Conservation (phyloP, 2,329 filamentous ascomycete species). For the Colletotrichum phormii region DNA sequence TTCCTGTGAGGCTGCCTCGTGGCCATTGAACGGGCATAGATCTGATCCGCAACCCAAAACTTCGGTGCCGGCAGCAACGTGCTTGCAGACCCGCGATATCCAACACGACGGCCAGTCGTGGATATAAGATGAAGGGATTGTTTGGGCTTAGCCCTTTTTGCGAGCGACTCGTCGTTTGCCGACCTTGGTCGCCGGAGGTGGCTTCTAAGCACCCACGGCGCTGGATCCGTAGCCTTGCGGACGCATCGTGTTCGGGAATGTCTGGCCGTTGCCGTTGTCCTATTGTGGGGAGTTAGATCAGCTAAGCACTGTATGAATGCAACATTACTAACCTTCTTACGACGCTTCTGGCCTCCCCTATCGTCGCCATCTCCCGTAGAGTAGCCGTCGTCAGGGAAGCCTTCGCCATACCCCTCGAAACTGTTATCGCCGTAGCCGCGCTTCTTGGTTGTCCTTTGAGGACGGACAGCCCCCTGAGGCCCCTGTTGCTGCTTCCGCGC, state of each 20-base stretch:
- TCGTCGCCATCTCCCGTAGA: conserved; percentile 80
- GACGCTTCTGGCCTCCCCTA: conserved; percentile 66
- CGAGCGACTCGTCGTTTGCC: neutral
- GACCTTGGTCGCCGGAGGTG: conserved; percentile 1
- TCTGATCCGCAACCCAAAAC: conserved; percentile 20
- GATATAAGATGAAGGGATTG: neutral
- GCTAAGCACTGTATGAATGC: conserved; percentile 39
- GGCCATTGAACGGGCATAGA: neutral
- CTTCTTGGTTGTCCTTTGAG: conserved; percentile 77
- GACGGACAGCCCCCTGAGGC: conserved; percentile 52
- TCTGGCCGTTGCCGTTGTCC: conserved; percentile 56
- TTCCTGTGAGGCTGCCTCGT: conserved; percentile 9
- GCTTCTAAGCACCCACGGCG: conserved; percentile 64
- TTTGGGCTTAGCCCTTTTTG: neutral
- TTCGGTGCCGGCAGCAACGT: neutral
- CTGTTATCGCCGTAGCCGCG: conserved; percentile 80
- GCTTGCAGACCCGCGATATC: neutral
- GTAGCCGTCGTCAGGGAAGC: conserved; percentile 78
- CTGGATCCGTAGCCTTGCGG: conserved; percentile 68
- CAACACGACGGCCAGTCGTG: neutral
- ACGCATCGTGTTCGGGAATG: conserved; percentile 56
- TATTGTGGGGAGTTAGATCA: conserved; percentile 56
- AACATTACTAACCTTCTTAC: conserved; percentile 68
- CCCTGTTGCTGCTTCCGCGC: conserved; percentile 33
- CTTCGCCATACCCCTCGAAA: conserved; percentile 80